Conservation (phyloP, 331 rosid species). For the Quercus tomentella region DNA sequence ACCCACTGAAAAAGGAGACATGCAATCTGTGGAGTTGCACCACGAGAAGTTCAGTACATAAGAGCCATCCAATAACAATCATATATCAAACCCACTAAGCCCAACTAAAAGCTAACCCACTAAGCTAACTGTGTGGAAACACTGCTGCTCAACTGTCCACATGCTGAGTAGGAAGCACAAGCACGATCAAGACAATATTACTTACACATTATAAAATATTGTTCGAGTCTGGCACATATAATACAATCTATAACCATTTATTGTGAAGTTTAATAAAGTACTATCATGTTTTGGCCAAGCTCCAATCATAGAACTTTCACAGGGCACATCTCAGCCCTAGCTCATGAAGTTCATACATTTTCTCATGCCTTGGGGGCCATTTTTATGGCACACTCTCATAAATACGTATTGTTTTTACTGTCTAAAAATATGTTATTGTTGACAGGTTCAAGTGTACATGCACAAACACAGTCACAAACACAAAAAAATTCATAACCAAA, state of each 20-base stretch:
- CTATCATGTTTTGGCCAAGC: background rate
- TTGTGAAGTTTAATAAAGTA: background rate
- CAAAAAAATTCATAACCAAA: too few relatives aligned
- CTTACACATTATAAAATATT: background rate
- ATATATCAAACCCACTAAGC: background rate
- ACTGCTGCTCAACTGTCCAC: background rate
- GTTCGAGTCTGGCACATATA: background rate
- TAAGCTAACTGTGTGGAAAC: background rate
- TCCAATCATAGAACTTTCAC: background rate
- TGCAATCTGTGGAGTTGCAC: slow-evolving; percentile 39
- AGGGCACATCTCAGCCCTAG: background rate
- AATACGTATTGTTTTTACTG: too few relatives aligned
- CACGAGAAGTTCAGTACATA: slow-evolving; percentile 12
- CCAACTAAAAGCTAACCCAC: background rate
- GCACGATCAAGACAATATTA: background rate
- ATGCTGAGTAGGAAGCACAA: background rate
- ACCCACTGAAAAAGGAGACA: slow-evolving; percentile 46
- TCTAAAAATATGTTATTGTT: too few relatives aligned
- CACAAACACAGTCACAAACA: too few relatives aligned
- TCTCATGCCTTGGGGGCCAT: too few relatives aligned
- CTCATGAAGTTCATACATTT: background rate
- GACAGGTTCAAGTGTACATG: too few relatives aligned
- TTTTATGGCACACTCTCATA: too few relatives aligned
- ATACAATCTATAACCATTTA: background rate
- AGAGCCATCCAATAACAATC: background rate